phyloP scores from a whole-genome alignment of 176 grass and related monocot genomes.

The Echinochloa phyllopogon region DNA sequence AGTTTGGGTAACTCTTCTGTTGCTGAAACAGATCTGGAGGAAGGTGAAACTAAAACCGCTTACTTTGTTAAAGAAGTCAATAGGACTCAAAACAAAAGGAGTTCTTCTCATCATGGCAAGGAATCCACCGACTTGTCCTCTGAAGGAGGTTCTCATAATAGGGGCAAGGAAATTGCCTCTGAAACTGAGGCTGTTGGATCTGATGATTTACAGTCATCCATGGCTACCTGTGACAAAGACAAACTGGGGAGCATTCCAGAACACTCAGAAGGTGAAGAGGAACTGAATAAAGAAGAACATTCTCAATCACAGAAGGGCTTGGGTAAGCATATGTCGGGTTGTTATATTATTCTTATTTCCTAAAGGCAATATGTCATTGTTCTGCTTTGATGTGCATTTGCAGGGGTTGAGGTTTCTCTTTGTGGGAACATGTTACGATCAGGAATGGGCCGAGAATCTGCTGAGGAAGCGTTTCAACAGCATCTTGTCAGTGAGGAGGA shows the following conservation, averaged over 20 bases:
- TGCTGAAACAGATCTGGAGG: constrained; percentile 42
- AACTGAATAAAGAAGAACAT: constrained; percentile 57
- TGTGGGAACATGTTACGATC: constrained; percentile 80
- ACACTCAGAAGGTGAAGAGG: constrained; percentile 59
- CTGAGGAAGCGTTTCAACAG: constrained; percentile 78
- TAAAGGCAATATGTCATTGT: constrained; percentile 39
- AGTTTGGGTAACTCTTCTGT: constrained; percentile 48
- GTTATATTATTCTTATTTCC: constrained; percentile 30
- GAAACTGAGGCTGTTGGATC: constrained; percentile 28
- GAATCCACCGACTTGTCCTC: constrained; percentile 35
- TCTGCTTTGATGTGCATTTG: constrained; percentile 45
- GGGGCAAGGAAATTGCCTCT: constrained; percentile 36
- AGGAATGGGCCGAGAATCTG: constrained; percentile 76
- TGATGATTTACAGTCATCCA: constrained; percentile 42
- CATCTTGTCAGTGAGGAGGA: constrained; percentile 75
- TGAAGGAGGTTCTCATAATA: constrained; percentile 29
- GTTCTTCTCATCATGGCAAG: constrained; percentile 16
- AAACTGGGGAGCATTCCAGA: constrained; percentile 64
- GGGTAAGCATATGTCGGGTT: constrained; percentile 56
- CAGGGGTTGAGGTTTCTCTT: constrained; percentile 92
- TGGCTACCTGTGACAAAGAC: constrained; percentile 53
- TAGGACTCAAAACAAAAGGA: constrained; percentile 22
- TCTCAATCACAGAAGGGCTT: constrained; percentile 53
- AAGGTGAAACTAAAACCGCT: constrained; percentile 40
- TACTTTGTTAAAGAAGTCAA: constrained; percentile 34